These are phyloP conservation scores for Trichosporon sp. DNA, from an alignment of 1,284 basidiomycete species.

Conservation along the genomic window DNA sequence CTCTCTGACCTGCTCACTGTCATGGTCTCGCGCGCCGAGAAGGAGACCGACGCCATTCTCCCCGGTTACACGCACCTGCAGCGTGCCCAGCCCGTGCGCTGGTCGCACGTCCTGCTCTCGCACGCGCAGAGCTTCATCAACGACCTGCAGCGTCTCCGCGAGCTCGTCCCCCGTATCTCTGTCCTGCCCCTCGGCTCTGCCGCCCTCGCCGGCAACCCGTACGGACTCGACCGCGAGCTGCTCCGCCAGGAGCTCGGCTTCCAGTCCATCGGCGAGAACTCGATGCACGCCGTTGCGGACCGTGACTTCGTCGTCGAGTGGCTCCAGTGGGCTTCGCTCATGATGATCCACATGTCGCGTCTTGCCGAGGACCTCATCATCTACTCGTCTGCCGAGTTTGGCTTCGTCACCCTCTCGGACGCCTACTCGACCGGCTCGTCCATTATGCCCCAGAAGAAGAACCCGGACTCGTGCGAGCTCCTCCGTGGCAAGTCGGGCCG, in stretches of 20 bases:
- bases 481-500: slow-evolving; percentile 93
- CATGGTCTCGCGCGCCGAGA: slow-evolving; percentile 85
- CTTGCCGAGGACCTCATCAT: slow-evolving; percentile 96
- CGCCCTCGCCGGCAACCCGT: slow-evolving; percentile 94
- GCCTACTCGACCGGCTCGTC: slow-evolving; percentile 99
- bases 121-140: slow-evolving; percentile 89
- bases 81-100: slow-evolving; percentile 95
- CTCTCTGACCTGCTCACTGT: slow-evolving; percentile 80
- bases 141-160: slow-evolving; percentile 83
- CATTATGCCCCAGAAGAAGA: slow-evolving; percentile 99
- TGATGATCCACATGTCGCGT: slow-evolving; percentile 90
- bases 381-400: slow-evolving; percentile 95
- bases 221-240: slow-evolving; percentile 85
- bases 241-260: slow-evolving; percentile 84
- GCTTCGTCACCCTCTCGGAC: slow-evolving; percentile 90
- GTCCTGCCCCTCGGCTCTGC: slow-evolving; percentile 92
- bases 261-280: slow-evolving; percentile 82
- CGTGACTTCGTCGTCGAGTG: slow-evolving; percentile 97
- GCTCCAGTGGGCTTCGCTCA: slow-evolving; percentile 91
- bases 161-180: slow-evolving; percentile 81
- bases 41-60: slow-evolving; percentile 85
- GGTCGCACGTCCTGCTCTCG: slow-evolving; percentile 94
- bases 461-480: slow-evolving; percentile 93
- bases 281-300: slow-evolving; percentile 92
- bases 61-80: slow-evolving; percentile 98